Evolutionary conservation across 495 filamentous ascomycete genomes (phyloP), one percentile per base, ranked within the genome.

Genomic region (Hypoxylon crocopeplum): DNA sequence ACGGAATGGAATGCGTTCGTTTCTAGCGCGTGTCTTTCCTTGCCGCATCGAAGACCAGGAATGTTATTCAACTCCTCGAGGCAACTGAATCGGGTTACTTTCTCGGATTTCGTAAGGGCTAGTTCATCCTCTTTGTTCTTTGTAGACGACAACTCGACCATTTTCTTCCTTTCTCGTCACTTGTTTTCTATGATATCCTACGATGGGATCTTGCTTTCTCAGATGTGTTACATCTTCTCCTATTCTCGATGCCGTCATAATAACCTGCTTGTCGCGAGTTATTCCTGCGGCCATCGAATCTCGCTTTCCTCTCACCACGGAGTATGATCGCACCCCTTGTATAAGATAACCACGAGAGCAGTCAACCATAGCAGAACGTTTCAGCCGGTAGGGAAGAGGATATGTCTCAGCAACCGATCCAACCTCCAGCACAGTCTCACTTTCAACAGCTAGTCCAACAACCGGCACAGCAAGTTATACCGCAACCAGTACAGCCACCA

Each of bases 11-110:
- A 64, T 64, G 61, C 49, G 12, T 54, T 50, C 55, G 29, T 54
- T 30, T 37, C 10, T n/a, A 34, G 19, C n/a, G 12, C 40, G 29
- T 32, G 10, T 7, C 27, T 21, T 56, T 45, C 27, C 42, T 53
- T 21, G 34, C 59, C 53, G 52, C 47, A 56, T 58, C 24, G 59
- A 58, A 56, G 15, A 55, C 12, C 13, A 55, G 55, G 55, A 64
- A 64, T 59, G 42, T 21, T 33, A 40, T 45, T 47, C 25, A 44
- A 12, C 37, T 32, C 5, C 33, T 2, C 27, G 21, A 46, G 7
- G 17, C 19, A 34, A 27, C 55, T 51, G 33, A 22, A 59, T 59
- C n/a, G 40, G 44, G 24, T 30, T 39, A 48, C 15, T 45, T 37
- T 22, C 15, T 39, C 24, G 34, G 16, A 46, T 40, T 44, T 33